phyloP scores from a whole-genome alignment of 805 yeast genomes.

The Zygosaccharomyces rouxii region DNA sequence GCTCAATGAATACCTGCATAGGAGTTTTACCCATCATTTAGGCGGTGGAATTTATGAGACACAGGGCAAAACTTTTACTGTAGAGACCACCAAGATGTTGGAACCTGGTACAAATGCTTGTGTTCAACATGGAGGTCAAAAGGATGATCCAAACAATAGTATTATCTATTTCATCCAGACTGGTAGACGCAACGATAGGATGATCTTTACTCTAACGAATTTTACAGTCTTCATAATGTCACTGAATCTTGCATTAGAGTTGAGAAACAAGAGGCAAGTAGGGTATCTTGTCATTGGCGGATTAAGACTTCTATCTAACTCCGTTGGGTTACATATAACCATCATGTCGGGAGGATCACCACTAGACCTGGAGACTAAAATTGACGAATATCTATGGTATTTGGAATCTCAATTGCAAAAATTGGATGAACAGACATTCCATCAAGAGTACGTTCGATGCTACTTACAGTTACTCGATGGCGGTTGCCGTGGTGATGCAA shows the following conservation, averaged over 20 bases:
- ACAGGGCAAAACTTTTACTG: neutral
- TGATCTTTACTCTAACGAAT: constrained; percentile 40
- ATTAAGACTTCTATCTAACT: constrained; percentile 43
- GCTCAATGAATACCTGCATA: constrained; percentile 25
- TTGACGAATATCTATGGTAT: constrained; percentile 45
- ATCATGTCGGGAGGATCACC: constrained; percentile 51
- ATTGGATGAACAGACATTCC: constrained; percentile 38
- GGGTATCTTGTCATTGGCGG: constrained; percentile 66
- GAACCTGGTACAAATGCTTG: constrained; percentile 37
- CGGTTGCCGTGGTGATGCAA: constrained; percentile 8
- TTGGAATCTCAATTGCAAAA: constrained; percentile 37
- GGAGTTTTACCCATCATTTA: constrained; percentile 30
- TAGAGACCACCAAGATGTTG: constrained; percentile 36
- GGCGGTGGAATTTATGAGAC: constrained; percentile 3
- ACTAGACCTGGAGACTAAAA: constrained; percentile 38
- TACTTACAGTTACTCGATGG: constrained; percentile 34
- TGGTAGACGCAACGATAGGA: constrained; percentile 41
- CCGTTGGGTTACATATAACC: constrained; percentile 55
- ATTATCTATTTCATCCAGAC: constrained; percentile 54
- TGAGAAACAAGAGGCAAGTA: constrained; percentile 53
- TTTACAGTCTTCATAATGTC: constrained; percentile 47
- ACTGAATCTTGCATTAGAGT: constrained; percentile 40
- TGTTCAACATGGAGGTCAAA: constrained; percentile 35
- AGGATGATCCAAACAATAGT: constrained; percentile 49
- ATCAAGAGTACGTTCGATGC: constrained; percentile 32